Evolutionary conservation across 2,329 filamentous ascomycete genomes (phyloP).

Genomic region (Metarhizium anisopliae): DNA sequence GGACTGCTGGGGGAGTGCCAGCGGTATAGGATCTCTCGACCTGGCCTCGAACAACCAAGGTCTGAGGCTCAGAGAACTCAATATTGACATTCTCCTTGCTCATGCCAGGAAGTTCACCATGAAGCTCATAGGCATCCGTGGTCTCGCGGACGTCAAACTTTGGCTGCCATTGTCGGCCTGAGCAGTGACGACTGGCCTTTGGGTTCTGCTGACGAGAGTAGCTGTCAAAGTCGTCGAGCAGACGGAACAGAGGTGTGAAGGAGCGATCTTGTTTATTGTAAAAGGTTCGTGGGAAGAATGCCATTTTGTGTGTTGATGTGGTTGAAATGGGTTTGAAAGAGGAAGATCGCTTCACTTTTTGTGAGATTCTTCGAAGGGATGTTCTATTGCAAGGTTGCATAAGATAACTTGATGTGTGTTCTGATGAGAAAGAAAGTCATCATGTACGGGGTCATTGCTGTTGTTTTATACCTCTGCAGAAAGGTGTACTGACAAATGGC

Average conservation of each 20-base stretch:
- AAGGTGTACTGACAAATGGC: neutral
- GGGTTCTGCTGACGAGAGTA: slow-evolving; percentile 34
- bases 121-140: slow-evolving; percentile 60
- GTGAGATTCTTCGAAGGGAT: slow-evolving; percentile 14
- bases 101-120: slow-evolving; percentile 72
- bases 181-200: slow-evolving; percentile 16
- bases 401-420: slow-evolving; percentile 9
- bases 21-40: slow-evolving; percentile 55
- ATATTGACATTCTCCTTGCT: slow-evolving; percentile 66
- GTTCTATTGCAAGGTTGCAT: slow-evolving; percentile 15
- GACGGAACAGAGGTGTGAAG: slow-evolving; percentile 53
- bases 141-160: slow-evolving; percentile 73
- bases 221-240: slow-evolving; percentile 55
- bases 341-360: slow-evolving; percentile 16
- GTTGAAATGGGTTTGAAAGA: slow-evolving; percentile 13
- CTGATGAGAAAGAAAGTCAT: slow-evolving; percentile 15
- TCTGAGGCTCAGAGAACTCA: slow-evolving; percentile 71
- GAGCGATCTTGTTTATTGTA: slow-evolving; percentile 39
- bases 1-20: slow-evolving; percentile 37
- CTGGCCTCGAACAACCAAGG: slow-evolving; percentile 60
- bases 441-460: neutral
- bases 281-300: slow-evolving; percentile 47
- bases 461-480: slow-evolving; percentile 20
- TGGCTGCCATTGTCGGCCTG: slow-evolving; percentile 54
- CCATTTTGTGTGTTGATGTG: slow-evolving; percentile 38